A percentile compares a stretch with the other conserved stretches of the same genome.
These are phyloP conservation scores for Colletotrichum lentis DNA, from an alignment of 2,329 filamentous ascomycete species.

Conservation along the genomic window DNA sequence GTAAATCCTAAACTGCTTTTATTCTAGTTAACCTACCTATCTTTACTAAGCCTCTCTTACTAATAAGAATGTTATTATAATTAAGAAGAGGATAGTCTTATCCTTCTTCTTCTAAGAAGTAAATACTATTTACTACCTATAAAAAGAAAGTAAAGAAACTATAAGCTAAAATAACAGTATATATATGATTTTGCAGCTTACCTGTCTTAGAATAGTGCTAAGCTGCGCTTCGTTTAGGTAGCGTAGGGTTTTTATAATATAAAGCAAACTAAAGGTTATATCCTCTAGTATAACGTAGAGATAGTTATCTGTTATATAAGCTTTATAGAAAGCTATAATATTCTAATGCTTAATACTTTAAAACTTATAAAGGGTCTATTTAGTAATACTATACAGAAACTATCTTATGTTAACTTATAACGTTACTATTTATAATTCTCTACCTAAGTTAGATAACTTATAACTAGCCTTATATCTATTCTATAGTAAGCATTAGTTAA, in stretches of 20 bases:
- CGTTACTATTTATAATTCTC: neutral
- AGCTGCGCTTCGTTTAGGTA: neutral
- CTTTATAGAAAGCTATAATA: neutral
- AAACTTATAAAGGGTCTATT: neutral
- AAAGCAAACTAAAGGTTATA: neutral
- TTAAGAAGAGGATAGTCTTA: neutral
- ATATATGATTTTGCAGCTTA: neutral
- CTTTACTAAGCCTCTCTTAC: neutral
- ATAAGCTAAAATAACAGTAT: neutral
- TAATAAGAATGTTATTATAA: neutral
- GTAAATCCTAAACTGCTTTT: neutral
- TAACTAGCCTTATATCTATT: neutral
- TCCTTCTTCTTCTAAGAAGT: neutral
- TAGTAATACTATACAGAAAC: neutral
- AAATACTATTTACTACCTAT: neutral
- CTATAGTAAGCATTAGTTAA: neutral
- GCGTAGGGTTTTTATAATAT: neutral
- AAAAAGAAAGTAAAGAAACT: neutral
- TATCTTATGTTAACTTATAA: neutral
- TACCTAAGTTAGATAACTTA: neutral
- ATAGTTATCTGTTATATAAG: neutral
- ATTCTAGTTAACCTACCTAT: neutral
- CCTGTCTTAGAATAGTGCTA: neutral
- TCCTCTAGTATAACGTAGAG: neutral
- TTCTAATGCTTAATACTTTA: neutral